Evolutionary conservation across 2,329 filamentous ascomycete species (phyloP).

Genomic region (Alternaria consortialis): DNA sequence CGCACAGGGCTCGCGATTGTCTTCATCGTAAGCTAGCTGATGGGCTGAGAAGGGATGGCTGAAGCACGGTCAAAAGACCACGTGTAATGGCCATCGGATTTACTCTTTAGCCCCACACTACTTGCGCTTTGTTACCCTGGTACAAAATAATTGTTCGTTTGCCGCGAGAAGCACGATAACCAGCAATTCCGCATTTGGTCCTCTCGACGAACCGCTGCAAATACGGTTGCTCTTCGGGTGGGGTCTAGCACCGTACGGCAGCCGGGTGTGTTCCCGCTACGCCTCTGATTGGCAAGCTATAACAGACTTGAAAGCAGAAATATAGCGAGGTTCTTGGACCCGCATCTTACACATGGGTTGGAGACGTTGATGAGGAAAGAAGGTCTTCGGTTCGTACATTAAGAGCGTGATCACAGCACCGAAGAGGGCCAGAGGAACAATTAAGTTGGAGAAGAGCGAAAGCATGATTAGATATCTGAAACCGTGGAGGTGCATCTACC

Average conservation of each 20-base stretch:
- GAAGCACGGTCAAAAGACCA: conserved; percentile 21
- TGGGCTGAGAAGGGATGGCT: conserved; percentile 16
- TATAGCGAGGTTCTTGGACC: conserved; percentile 22
- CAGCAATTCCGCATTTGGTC: conserved; percentile 27
- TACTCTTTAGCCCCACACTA: conserved; percentile 9
- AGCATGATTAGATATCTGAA: background rate
- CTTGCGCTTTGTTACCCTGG: conserved; percentile 8
- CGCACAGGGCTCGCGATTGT: conserved; percentile 39
- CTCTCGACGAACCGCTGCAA: conserved; percentile 22
- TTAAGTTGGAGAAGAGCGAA: background rate
- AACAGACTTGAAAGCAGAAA: conserved; percentile 12
- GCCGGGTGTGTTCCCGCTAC: conserved; percentile 23
- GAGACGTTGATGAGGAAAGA: background rate
- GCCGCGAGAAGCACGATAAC: conserved; percentile 47
- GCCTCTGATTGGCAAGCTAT: conserved; percentile 33
- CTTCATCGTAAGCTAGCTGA: conserved; percentile 24
- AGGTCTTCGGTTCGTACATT: conserved; percentile 9
- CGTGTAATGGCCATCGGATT: conserved; percentile 23
- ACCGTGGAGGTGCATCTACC: conserved; percentile 5
- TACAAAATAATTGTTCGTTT: conserved; percentile 22
- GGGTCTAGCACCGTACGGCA: conserved; percentile 24
- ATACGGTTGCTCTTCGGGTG: conserved; percentile 22
- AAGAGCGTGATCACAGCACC: conserved; percentile 20
- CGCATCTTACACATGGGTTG: conserved; percentile 23
- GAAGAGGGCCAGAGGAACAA: conserved; percentile 1